These are phyloP conservation scores for Backusella luteola DNA, from an alignment of 192 early-diverging fungal genomes.

Conservation along the genomic window DNA sequence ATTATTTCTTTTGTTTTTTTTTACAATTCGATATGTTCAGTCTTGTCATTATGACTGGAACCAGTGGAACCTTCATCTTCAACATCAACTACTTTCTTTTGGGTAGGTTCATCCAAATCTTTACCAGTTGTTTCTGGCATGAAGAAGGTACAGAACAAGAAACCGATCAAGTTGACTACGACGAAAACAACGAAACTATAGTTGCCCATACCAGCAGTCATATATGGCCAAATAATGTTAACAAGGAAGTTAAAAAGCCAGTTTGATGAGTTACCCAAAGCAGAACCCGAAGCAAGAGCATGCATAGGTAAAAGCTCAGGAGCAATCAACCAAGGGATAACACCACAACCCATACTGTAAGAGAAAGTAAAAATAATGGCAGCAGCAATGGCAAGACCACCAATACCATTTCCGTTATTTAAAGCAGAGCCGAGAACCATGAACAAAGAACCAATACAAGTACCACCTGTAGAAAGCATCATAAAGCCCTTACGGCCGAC, in stretches of 20 bases:
- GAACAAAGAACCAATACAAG: constrained; percentile 60
- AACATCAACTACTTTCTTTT: neutral
- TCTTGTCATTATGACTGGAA: constrained; percentile 6
- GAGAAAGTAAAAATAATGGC: constrained; percentile 71
- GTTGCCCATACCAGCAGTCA: constrained; percentile 29
- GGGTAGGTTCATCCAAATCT: constrained; percentile 21
- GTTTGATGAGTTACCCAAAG: constrained; percentile 72
- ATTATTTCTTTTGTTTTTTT: neutral
- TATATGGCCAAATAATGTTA: constrained; percentile 37
- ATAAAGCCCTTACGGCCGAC: constrained; percentile 72
- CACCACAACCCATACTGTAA: constrained; percentile 80
- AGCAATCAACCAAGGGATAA: constrained; percentile 80
- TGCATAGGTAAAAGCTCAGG: constrained; percentile 79
- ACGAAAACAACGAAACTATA: constrained; percentile 68
- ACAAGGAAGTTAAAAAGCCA: constrained; percentile 59
- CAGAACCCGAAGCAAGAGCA: constrained; percentile 68
- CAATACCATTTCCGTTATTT: constrained; percentile 42
- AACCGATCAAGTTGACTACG: constrained; percentile 59
- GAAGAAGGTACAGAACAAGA: constrained; percentile 65
- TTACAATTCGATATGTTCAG: constrained; percentile 11
- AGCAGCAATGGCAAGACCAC: constrained; percentile 48
- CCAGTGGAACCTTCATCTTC: constrained; percentile 1
- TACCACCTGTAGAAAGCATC: constrained; percentile 60
- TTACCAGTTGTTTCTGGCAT: constrained; percentile 76
- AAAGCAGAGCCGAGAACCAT: constrained; percentile 55